These are phyloP conservation scores for Omphalea diandra DNA, from an alignment of 441 rosid genomes.

Conservation along the genomic window DNA sequence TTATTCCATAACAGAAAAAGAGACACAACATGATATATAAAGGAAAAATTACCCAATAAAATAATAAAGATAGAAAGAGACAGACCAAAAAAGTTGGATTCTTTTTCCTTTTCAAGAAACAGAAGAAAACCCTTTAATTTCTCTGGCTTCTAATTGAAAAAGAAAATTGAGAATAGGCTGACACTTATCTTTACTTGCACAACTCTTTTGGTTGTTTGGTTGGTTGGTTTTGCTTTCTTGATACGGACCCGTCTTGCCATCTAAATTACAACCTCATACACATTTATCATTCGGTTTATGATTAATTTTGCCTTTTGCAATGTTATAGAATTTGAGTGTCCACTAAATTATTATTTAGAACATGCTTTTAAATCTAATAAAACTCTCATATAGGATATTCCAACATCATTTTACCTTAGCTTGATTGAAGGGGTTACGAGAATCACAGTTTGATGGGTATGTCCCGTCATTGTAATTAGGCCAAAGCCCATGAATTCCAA, in stretches of 20 bases:
- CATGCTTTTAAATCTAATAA: no score
- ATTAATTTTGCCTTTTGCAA: no score
- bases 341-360: no score
- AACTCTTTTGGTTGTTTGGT: no score
- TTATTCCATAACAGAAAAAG: no score
- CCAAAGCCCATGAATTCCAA: conserved; percentile 96
- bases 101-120: not conserved
- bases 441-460: conserved; percentile 80
- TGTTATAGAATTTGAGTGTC: no score
- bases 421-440: conserved; percentile 42
- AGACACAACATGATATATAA: not conserved
- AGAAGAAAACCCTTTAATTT: not conserved
- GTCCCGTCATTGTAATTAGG: conserved; percentile 74
- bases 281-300: no score
- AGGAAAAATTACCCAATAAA: not conserved
- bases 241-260: no score
- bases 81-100: not conserved
- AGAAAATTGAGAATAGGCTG: not conserved
- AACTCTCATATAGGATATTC: no score
- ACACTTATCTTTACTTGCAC: not conserved
- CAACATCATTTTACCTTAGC: conserved; percentile 42
- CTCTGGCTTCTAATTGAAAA: not conserved
- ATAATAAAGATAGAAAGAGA: not conserved
- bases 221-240: no score
- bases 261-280: no score